Evolutionary conservation across 768 basidiomycete species (phyloP).

Genomic region (Calocera cornea): DNA sequence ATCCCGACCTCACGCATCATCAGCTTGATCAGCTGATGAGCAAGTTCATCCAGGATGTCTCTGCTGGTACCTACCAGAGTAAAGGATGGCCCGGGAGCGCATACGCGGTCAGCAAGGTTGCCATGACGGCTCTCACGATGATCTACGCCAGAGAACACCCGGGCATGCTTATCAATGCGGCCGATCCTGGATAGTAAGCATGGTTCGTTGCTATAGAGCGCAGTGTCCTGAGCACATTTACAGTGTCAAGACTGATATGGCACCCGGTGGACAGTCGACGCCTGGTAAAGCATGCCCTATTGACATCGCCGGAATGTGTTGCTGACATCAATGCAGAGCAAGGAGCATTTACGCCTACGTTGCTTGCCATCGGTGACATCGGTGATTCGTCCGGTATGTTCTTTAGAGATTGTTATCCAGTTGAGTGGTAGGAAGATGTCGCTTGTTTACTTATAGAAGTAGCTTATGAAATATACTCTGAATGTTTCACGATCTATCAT

Average conservation of each 20-base stretch:
- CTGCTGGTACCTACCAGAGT: constrained; percentile 10
- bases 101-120: constrained; percentile 15
- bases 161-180: constrained; percentile 13
- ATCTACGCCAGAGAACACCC: constrained; percentile 11
- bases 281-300: not conserved
- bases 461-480: not conserved
- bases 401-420: not conserved
- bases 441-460: not conserved
- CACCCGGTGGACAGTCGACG: not conserved
- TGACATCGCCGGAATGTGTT: not conserved
- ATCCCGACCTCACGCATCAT: constrained; percentile 3
- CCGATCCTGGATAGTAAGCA: constrained; percentile 15
- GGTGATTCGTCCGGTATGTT: not conserved
- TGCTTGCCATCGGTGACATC: not conserved
- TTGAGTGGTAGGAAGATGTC: not conserved
- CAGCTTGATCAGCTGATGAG: constrained; percentile 10
- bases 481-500: too few species aligned
- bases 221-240: not conserved
- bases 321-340: not conserved
- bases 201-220: too few species aligned
- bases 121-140: constrained; percentile 13
- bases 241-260: constrained; percentile 2
- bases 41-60: constrained; percentile 15
- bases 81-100: constrained; percentile 16
- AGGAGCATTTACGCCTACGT: not conserved